Evolutionary conservation across 495 filamentous ascomycete species (phyloP).

Genomic region (Penicillium robsamsonii): DNA sequence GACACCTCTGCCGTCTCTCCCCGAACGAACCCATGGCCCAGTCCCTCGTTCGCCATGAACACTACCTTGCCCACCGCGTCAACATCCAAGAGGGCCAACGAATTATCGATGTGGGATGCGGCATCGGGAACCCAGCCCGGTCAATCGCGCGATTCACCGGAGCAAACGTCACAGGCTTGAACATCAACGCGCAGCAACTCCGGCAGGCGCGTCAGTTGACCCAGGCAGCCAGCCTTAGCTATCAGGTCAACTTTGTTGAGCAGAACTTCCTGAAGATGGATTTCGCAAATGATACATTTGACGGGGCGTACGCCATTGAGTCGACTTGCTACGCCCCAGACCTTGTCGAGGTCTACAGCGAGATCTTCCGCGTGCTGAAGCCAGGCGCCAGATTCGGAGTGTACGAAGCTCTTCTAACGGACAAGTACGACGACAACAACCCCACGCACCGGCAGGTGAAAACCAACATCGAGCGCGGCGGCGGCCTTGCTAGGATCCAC

Average conservation of each 20-base stretch:
- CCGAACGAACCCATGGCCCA: slow-evolving; percentile 79
- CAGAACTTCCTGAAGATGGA: slow-evolving; percentile 99
- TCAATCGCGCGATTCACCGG: slow-evolving; percentile 92
- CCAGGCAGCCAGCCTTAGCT: slow-evolving; percentile 65
- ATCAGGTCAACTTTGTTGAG: slow-evolving; percentile 81
- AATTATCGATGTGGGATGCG: slow-evolving; percentile 94
- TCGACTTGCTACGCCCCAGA: slow-evolving; percentile 90
- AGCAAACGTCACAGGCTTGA: slow-evolving; percentile 79
- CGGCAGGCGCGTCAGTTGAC: slow-evolving; percentile 82
- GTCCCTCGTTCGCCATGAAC: slow-evolving; percentile 91
- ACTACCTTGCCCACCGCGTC: slow-evolving; percentile 88
- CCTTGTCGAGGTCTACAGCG: slow-evolving; percentile 81
- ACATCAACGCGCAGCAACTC: slow-evolving; percentile 99
- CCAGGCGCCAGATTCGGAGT: slow-evolving; percentile 91
- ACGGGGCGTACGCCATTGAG: slow-evolving; percentile 94
- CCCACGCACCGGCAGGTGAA: slow-evolving; percentile 79
- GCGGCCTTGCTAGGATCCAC: slow-evolving; percentile 94
- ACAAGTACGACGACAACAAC: slow-evolving; percentile 84
- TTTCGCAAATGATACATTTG: slow-evolving; percentile 82
- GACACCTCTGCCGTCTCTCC: slow-evolving; percentile 90
- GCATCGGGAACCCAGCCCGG: slow-evolving; percentile 87
- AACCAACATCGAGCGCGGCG: slow-evolving; percentile 89
- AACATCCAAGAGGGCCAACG: slow-evolving; percentile 73
- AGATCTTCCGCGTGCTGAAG: slow-evolving; percentile 90
- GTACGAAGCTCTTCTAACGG: slow-evolving; percentile 98